Conservation (phyloP, 1,284 basidiomycete genomes). For the Ceratobasidium sp. region DNA sequence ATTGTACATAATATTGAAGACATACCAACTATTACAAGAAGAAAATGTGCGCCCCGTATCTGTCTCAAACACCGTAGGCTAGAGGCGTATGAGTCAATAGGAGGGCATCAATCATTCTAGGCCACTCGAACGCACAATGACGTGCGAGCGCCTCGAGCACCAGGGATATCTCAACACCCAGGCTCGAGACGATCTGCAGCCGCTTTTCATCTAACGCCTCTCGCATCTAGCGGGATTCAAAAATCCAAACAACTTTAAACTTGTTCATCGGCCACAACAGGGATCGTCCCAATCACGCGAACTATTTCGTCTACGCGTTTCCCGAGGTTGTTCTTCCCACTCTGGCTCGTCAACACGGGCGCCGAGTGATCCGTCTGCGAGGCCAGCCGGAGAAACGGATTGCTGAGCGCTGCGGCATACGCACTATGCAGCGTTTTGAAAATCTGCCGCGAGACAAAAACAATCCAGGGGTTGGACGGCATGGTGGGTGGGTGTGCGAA, state of each 20-base stretch:
- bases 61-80: constrained; percentile 80
- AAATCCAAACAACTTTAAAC: constrained; percentile 50
- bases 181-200: constrained; percentile 26
- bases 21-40: constrained; percentile 22
- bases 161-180: constrained; percentile 30
- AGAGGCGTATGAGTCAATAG: constrained; percentile 80
- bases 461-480: too few relatives aligned
- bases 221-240: neutral
- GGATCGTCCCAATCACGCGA: constrained; percentile 64
- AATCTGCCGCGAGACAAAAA: constrained; percentile 63
- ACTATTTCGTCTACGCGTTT: constrained; percentile 72
- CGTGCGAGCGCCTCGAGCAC: constrained; percentile 41
- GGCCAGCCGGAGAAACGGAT: constrained; percentile 79
- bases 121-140: constrained; percentile 22
- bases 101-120: constrained; percentile 75
- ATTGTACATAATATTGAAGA: constrained; percentile 20
- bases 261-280: constrained; percentile 59
- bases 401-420: constrained; percentile 80
- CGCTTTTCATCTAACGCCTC: neutral
- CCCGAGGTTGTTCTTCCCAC: constrained; percentile 74
- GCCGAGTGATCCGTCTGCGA: constrained; percentile 63
- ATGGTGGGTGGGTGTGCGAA: constrained; percentile 24
- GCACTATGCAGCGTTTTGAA: constrained; percentile 86
- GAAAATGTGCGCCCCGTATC: constrained; percentile 87
- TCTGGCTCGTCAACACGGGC: constrained; percentile 67